Evolutionary conservation across 2,329 filamentous ascomycete genomes (phyloP).

Genomic region (Ilyonectria mors-panacis): DNA sequence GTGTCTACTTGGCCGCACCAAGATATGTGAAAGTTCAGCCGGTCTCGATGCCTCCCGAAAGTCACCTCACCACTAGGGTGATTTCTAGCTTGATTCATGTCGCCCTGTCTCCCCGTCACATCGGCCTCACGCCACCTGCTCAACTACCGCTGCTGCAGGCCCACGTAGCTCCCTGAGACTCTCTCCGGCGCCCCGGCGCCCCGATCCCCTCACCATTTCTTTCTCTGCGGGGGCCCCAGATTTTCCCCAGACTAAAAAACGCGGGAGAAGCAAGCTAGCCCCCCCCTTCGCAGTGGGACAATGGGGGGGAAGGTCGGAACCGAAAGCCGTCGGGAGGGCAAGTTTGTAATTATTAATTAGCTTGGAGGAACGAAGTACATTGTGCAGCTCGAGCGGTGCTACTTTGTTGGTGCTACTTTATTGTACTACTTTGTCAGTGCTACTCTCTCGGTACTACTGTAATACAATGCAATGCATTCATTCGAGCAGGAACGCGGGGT

Average conservation of each 20-base stretch:
- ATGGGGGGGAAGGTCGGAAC: neutral
- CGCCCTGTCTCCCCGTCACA: neutral
- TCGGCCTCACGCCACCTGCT: neutral
- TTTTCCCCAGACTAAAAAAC: slow-evolving; percentile 16
- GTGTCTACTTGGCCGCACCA: neutral
- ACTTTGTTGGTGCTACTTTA: too few relatives aligned
- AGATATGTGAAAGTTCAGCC: neutral
- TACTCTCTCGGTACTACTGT: slow-evolving; percentile 7
- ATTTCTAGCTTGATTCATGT: neutral
- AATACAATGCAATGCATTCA: slow-evolving; percentile 10
- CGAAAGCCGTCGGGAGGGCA: neutral
- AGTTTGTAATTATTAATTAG: neutral
- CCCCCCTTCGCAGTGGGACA: neutral
- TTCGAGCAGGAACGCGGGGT: slow-evolving; percentile 14
- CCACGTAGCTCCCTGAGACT: neutral
- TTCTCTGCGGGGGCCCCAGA: slow-evolving; percentile 7
- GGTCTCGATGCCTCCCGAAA: slow-evolving; percentile 8
- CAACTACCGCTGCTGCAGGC: neutral
- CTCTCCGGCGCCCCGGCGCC: neutral
- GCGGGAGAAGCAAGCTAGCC: slow-evolving; percentile 18
- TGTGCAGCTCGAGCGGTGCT: neutral
- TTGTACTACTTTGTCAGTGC: neutral
- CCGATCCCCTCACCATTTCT: neutral
- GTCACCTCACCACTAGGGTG: neutral
- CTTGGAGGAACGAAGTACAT: too few relatives aligned